Evolutionary conservation across 2,329 filamentous ascomycete genomes (phyloP).

Genomic region (Microcyclospora pomicola): DNA sequence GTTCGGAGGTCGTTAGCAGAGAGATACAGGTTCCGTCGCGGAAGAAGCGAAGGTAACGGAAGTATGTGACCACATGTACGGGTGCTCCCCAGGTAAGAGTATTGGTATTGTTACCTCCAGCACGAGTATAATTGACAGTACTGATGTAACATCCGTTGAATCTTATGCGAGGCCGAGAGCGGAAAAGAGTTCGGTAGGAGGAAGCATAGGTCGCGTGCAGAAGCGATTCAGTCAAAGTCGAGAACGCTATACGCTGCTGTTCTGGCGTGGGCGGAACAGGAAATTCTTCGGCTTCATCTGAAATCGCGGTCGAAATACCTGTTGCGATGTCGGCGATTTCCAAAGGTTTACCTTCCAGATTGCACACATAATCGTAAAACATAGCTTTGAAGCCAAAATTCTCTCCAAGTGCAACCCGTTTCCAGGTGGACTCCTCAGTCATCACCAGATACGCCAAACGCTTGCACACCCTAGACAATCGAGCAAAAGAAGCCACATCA

Average conservation of each 20-base stretch:
- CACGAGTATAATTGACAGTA: conserved; percentile 85
- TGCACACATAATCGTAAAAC: conserved; percentile 63
- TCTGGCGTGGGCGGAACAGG: conserved; percentile 10
- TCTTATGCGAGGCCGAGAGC: conserved; percentile 66
- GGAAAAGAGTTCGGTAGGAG: conserved; percentile 55
- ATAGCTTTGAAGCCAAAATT: conserved; percentile 72
- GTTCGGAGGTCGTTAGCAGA: conserved; percentile 67
- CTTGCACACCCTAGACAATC: conserved; percentile 71
- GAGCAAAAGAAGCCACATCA: conserved; percentile 65
- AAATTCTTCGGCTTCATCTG: conserved; percentile 11
- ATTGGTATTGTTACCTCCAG: conserved; percentile 58
- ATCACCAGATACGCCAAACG: conserved; percentile 71
- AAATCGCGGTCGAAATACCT: conserved; percentile 3
- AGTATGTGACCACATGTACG: conserved; percentile 94
- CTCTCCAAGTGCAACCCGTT: conserved; percentile 51
- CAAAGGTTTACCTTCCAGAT: conserved; percentile 37
- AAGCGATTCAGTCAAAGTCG: conserved; percentile 14
- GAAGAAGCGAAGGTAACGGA: conserved; percentile 90
- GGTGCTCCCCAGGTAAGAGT: conserved; percentile 65
- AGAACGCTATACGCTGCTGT: conserved; percentile 11
- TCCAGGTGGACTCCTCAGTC: conserved; percentile 80
- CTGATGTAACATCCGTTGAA: conserved; percentile 96
- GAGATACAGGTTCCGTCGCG: conserved; percentile 74
- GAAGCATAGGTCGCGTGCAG: conserved; percentile 17
- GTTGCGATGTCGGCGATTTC: conserved; percentile 12